These are phyloP conservation scores for Aphanomyces invadans DNA, from an alignment of 352 stramenopile species.

Conservation along the genomic window DNA sequence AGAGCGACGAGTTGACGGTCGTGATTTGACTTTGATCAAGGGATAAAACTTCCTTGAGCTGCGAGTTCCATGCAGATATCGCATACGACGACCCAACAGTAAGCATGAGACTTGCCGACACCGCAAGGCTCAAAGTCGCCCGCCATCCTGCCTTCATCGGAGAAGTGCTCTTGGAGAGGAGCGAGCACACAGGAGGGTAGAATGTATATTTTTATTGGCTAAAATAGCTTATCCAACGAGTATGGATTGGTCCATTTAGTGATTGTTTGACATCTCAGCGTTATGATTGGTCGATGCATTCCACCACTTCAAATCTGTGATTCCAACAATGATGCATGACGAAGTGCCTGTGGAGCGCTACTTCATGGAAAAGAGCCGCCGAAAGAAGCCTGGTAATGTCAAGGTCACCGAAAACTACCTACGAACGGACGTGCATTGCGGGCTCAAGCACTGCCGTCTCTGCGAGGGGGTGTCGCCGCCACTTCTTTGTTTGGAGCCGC, in stretches of 20 bases:
- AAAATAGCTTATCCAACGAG: not conserved
- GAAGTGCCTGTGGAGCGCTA: conserved; percentile 46
- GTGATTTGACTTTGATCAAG: conserved; percentile 67
- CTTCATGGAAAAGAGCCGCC: conserved; percentile 70
- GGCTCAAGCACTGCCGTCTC: conserved; percentile 37
- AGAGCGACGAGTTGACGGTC: conserved; percentile 62
- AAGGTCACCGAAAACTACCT: conserved; percentile 65
- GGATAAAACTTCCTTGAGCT: conserved; percentile 41
- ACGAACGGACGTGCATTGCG: conserved; percentile 61
- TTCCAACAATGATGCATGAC: not conserved
- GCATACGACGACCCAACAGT: conserved; percentile 62
- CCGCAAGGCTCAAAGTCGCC: conserved; percentile 4
- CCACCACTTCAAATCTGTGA: not conserved
- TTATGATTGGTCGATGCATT: not conserved
- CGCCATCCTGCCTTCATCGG: not conserved
- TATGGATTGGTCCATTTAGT: not conserved
- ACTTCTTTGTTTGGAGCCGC: conserved; percentile 25
- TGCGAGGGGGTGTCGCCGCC: conserved; percentile 31
- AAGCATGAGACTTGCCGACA: conserved; percentile 32
- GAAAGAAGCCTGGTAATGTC: conserved; percentile 61
- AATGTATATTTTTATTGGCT: conserved; percentile 1
- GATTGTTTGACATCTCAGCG: not conserved
- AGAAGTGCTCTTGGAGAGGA: not conserved
- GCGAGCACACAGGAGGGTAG: too few relatives aligned
- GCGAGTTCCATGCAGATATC: conserved; percentile 75